Evolutionary conservation across 768 basidiomycete species (phyloP), one percentile per base, ranked within the genome.

Genomic region (Amanita phalloides): DNA sequence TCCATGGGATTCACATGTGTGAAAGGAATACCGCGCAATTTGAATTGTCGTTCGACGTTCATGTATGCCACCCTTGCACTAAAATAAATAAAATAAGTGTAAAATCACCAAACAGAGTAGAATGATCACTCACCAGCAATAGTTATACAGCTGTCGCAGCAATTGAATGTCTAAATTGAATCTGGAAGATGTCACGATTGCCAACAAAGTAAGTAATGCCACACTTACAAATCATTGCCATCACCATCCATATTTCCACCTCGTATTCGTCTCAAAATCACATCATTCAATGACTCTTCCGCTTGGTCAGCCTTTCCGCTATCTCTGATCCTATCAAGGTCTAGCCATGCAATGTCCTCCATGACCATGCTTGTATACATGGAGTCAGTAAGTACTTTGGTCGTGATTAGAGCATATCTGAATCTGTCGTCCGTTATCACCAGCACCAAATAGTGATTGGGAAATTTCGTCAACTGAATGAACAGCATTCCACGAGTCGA

Each of bases 11-110:
- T 82, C 60, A 92, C 84, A 45, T 86, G 78, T 2, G 73, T 80
- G 60, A 82, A 91, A 0, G 84, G 83, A 47, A 95, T 93, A 21
- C 76, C 76, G 26, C 86, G 84, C 20, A 80, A 66, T 64, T 92
- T 90, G 64, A 96, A 79, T 63, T 95, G 92, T 42, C 79, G 74
- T 66, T 96, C 91, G 49, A 97, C 82, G 59, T 84, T 89, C 56
- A 81, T 85, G 60, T 89, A 89, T n/a, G 91, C 85, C 14, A 93
- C 88, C 14, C 91, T 85, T 9, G 91, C 92, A 60, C 90, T 94
- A 54, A 35, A 13, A 45, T 36, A 32, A 33, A 54, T 48, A 32
- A 38, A 28, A 23, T 26, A 35, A 9, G 6, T 17, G 11, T 14
- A 4, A 28, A 28, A 4, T 4, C 5, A 35, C 25, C 44, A 17